Evolutionary conservation across 1,139 yeast genomes (phyloP), one percentile per base, ranked within the genome.

Genomic region (Magnusiomyces fungicola): DNA sequence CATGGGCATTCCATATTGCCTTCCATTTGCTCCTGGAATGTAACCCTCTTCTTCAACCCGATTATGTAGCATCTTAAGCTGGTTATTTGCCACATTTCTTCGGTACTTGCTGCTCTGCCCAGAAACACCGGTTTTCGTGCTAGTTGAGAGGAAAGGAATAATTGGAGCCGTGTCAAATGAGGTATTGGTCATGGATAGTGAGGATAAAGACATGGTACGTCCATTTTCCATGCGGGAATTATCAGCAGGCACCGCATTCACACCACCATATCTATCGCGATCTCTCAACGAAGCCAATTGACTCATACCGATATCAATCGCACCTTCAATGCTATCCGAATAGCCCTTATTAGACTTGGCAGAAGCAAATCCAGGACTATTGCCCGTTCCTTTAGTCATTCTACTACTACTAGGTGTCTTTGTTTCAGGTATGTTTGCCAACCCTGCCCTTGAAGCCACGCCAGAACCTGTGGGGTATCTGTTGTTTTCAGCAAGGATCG

Each of bases 101-200:
- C 44, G 36, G 34, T 41, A 41, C 24, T 41, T 30, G 14, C 30
- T 29, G 25, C 14, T 29, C 21, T 41, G n/a, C 19, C 30, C 34
- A 4, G 44, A 18, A 21, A 21, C 36, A 10, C 32, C 32, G 14
- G 16, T 34, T 3, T 10, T 34, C 4, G 19, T 6, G n/a, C 24
- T 6, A 9, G 44, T 19, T 4, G 36, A 16, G 2, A 41, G 27
- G 3, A 41, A 9, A 14, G 44, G 44, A n/a, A 41, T 41, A 25
- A 41, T 29, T 19, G 44, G 44, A 14, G 44, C 30, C 19, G 44
- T 41, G 36, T 41, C 44, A 24, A 41, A 41, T 2, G 44, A n/a
- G 3, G 34, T 24, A 19, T 40, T 24, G n/a, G 43, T 25, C 43
- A 40, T 40, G 12, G 43, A 25, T 23, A 25, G 24, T 14, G 29